These are phyloP conservation scores for Mycena belliarum DNA, from an alignment of 768 basidiomycete genomes.

Conservation along the genomic window DNA sequence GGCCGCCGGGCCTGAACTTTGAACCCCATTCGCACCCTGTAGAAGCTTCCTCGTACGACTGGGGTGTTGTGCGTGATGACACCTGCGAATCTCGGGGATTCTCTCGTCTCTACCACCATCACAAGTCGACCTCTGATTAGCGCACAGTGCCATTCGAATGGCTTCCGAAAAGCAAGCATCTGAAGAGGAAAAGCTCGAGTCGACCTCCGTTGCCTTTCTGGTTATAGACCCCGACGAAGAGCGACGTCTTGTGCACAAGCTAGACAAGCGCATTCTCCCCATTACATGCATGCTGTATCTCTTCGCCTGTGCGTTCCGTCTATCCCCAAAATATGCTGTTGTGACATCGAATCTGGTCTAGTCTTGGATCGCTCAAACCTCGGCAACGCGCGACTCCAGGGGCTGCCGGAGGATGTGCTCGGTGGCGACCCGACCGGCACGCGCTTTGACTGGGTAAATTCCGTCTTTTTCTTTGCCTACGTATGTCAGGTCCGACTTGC, in stretches of 20 bases:
- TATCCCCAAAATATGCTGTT: neutral
- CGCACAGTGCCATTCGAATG: too few relatives aligned
- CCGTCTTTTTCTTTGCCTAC: constrained; percentile 79
- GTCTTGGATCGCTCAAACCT: constrained; percentile 77
- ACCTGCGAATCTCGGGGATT: too few relatives aligned
- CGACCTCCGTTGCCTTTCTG: neutral
- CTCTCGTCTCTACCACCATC: too few relatives aligned
- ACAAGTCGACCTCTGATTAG: too few relatives aligned
- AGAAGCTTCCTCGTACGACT: too few relatives aligned
- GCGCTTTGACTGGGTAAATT: constrained; percentile 79
- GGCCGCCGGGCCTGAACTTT: too few relatives aligned
- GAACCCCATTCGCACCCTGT: too few relatives aligned
- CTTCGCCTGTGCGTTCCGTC: constrained; percentile 62
- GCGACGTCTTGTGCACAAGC: constrained; percentile 56
- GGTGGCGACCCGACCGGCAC: constrained; percentile 67
- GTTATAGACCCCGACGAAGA: constrained; percentile 41
- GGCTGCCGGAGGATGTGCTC: constrained; percentile 63
- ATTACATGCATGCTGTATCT: constrained; percentile 74
- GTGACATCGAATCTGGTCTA: constrained; percentile 14
- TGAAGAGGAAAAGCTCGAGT: neutral
- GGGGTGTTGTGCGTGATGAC: too few relatives aligned
- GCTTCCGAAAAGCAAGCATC: too few relatives aligned
- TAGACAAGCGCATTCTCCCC: constrained; percentile 69
- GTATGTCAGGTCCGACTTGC: constrained; percentile 30
- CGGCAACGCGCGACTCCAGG: constrained; percentile 78